Conservation (phyloP, 805 yeast species). For the Kodamaea restingae region DNA sequence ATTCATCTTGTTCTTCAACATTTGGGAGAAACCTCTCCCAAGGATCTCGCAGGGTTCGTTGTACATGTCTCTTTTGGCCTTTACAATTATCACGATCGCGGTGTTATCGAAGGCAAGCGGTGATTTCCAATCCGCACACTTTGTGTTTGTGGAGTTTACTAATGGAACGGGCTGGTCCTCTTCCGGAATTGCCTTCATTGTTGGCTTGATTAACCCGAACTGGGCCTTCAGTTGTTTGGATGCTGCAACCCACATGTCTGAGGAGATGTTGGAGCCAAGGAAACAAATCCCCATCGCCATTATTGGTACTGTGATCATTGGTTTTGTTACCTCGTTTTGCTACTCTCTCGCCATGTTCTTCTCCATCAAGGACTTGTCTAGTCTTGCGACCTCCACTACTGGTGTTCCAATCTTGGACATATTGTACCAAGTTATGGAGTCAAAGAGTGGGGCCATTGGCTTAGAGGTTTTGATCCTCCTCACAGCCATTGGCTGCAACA, state of each 20-base stretch:
- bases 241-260: slow-evolving; percentile 70
- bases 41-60: slow-evolving; percentile 45
- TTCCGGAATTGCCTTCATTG: slow-evolving; percentile 57
- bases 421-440: slow-evolving; percentile 52
- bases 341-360: slow-evolving; percentile 58
- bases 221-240: slow-evolving; percentile 70
- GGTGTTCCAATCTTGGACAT: slow-evolving; percentile 65
- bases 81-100: slow-evolving; percentile 49
- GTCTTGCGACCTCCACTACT: slow-evolving; percentile 45
- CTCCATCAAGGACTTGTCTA: slow-evolving; percentile 50
- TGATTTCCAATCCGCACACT: slow-evolving; percentile 45
- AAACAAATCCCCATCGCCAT: slow-evolving; percentile 59
- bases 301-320: slow-evolving; percentile 60
- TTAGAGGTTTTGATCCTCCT: slow-evolving; percentile 46
- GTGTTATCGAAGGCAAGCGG: slow-evolving; percentile 52
- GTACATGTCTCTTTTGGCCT: slow-evolving; percentile 50
- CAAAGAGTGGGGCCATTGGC: slow-evolving; percentile 51
- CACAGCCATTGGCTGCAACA: slow-evolving; percentile 56
- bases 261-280: slow-evolving; percentile 57
- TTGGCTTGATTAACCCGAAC: slow-evolving; percentile 68
- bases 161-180: slow-evolving; percentile 61
- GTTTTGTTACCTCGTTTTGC: slow-evolving; percentile 55
- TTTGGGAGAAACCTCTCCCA: slow-evolving; percentile 53
- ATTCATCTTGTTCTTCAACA: slow-evolving; percentile 43
- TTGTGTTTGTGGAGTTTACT: slow-evolving; percentile 51